These are phyloP conservation scores for Rubus parviflorus DNA, from an alignment of 306 rosid species.

Conservation along the genomic window DNA sequence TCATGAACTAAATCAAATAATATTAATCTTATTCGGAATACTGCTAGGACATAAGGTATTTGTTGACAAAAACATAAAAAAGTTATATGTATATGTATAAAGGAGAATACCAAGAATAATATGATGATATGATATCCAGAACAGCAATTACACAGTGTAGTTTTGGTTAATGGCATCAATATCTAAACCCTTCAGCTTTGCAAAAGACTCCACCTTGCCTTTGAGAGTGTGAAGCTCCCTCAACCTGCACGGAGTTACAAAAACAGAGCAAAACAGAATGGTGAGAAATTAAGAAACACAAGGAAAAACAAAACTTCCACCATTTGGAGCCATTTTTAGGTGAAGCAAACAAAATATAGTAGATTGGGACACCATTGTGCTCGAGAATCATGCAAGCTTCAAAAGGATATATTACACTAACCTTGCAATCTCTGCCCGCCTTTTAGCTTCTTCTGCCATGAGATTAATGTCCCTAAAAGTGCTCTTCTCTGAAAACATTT, in stretches of 20 bases:
- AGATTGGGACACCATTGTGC: too few relatives aligned
- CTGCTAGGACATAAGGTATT: background rate
- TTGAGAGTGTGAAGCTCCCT: constrained; percentile 81
- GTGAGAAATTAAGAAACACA: too few relatives aligned
- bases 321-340: too few relatives aligned
- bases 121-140: background rate
- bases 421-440: constrained; percentile 78
- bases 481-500: constrained; percentile 41
- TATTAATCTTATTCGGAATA: too few relatives aligned
- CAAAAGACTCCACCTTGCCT: constrained; percentile 65
- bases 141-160: constrained; percentile 46
- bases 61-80: too few relatives aligned
- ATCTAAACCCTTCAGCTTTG: constrained; percentile 62
- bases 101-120: too few relatives aligned
- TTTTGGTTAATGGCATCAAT: constrained; percentile 58
- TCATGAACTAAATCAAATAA: too few relatives aligned
- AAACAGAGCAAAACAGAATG: background rate
- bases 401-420: background rate
- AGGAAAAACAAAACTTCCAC: too few relatives aligned
- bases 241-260: constrained; percentile 40
- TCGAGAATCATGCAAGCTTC: too few relatives aligned
- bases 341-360: too few relatives aligned
- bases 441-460: constrained; percentile 72
- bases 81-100: too few relatives aligned
- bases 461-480: constrained; percentile 57